Percentiles rank a stretch among this genome's conserved stretches.
phyloP scores from a whole-genome alignment of 2,329 filamentous ascomycete genomes.

The Capronia coronata region DNA sequence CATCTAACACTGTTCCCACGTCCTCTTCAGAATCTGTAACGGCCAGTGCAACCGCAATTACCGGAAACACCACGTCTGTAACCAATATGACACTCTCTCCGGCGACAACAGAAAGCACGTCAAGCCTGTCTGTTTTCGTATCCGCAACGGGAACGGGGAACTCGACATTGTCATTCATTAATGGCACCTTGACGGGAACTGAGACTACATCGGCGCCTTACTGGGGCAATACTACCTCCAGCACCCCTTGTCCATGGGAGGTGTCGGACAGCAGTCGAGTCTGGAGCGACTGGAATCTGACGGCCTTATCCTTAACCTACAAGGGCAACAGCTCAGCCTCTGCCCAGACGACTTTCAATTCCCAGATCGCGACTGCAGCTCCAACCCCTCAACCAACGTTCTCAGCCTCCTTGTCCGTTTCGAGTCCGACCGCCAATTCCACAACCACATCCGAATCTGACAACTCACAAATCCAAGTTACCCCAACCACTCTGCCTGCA shows the following conservation, averaged over 20 bases:
- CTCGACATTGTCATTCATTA: background rate
- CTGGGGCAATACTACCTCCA: conserved; percentile 14
- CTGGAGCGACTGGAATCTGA: conserved; percentile 17
- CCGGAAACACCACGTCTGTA: background rate
- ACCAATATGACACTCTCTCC: background rate
- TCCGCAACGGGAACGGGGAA: background rate
- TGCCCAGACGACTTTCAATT: background rate
- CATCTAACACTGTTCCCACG: background rate
- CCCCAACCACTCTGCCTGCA: background rate
- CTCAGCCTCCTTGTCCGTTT: background rate
- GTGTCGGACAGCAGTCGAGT: background rate
- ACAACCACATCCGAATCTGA: background rate
- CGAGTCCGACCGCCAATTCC: background rate
- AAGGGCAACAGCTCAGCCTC: background rate
- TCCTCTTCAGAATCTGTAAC: background rate
- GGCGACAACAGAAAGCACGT: background rate
- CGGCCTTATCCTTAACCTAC: background rate
- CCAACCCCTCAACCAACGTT: no score
- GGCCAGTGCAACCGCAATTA: background rate
- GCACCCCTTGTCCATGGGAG: background rate
- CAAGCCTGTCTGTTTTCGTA: background rate
- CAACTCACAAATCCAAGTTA: background rate
- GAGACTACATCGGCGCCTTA: conserved; percentile 2
- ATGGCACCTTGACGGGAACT: background rate
- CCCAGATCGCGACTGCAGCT: conserved; percentile 1